Percentiles rank a stretch among this genome's conserved stretches.
Conservation (phyloP, 805 yeast genomes). For the Metschnikowia borealis region DNA sequence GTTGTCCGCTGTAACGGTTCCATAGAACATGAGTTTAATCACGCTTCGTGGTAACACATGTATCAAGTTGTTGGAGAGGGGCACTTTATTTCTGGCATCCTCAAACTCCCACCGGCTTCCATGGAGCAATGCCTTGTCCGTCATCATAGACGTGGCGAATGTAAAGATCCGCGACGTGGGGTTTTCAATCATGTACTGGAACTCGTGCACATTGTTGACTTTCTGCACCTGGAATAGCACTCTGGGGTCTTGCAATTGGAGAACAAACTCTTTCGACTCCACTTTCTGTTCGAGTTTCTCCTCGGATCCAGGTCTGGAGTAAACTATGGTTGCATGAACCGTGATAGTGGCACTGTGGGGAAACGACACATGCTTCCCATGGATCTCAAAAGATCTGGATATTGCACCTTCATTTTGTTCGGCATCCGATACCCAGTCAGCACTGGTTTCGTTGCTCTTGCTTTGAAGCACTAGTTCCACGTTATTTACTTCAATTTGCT, state of each 20-base stretch:
- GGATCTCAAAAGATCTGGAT: slow-evolving; percentile 29
- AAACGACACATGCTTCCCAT: slow-evolving; percentile 34
- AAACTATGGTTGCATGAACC: slow-evolving; percentile 12
- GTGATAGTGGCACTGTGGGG: slow-evolving; percentile 30
- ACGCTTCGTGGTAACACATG: slow-evolving; percentile 63
- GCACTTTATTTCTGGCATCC: slow-evolving; percentile 17
- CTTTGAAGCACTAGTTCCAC: slow-evolving; percentile 22
- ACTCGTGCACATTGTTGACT: slow-evolving; percentile 17
- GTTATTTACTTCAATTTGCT: slow-evolving; percentile 16
- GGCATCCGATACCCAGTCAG: slow-evolving; percentile 14
- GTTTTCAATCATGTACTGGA: slow-evolving; percentile 61
- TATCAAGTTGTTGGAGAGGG: slow-evolving; percentile 32
- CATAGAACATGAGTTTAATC: slow-evolving; percentile 36
- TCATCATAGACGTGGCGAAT: slow-evolving; percentile 40
- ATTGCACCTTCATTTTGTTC: not conserved
- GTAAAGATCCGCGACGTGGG: slow-evolving; percentile 69
- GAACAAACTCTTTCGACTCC: slow-evolving; percentile 45
- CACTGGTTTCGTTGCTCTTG: slow-evolving; percentile 25
- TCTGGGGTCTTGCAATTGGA: slow-evolving; percentile 70
- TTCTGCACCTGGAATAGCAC: slow-evolving; percentile 43
- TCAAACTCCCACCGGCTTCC: slow-evolving; percentile 15
- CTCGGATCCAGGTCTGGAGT: slow-evolving; percentile 11
- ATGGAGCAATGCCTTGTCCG: slow-evolving; percentile 9
- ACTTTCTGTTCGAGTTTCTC: slow-evolving; percentile 27
- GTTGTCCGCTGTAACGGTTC: slow-evolving; percentile 8